phyloP scores from a whole-genome alignment of 495 filamentous ascomycete genomes.

The Corynascus novoguineensis region DNA sequence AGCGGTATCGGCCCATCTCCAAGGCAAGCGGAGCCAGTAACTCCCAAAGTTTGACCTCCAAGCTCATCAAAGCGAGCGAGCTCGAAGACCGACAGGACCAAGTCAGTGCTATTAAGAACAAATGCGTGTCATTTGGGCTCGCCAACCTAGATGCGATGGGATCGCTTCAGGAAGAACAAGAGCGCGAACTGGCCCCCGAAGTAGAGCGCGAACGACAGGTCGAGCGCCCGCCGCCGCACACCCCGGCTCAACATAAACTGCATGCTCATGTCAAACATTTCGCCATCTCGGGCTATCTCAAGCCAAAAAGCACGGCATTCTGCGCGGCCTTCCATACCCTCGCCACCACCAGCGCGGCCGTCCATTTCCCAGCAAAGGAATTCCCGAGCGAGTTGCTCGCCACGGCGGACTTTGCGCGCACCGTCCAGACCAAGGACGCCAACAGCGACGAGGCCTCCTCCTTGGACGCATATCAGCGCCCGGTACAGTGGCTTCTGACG shows the following conservation, averaged over 20 bases:
- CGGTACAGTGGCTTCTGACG: slow-evolving; percentile 57
- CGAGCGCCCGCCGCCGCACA: slow-evolving; percentile 38
- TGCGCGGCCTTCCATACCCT: slow-evolving; percentile 46
- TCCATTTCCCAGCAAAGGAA: slow-evolving; percentile 19
- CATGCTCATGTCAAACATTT: slow-evolving; percentile 42
- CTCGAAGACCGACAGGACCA: slow-evolving; percentile 33
- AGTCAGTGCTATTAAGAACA: slow-evolving; percentile 45
- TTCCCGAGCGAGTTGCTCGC: slow-evolving; percentile 45
- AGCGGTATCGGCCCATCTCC: slow-evolving; percentile 14
- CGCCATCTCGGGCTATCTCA: slow-evolving; percentile 10
- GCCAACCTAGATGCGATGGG: not conserved
- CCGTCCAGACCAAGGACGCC: slow-evolving; percentile 29
- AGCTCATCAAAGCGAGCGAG: not conserved
- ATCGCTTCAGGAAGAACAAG: slow-evolving; percentile 60
- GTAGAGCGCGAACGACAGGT: slow-evolving; percentile 54
- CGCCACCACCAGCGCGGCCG: slow-evolving; percentile 25
- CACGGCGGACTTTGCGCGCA: slow-evolving; percentile 53
- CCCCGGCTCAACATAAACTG: slow-evolving; percentile 39
- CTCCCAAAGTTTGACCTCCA: not conserved
- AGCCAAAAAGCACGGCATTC: slow-evolving; percentile 29
- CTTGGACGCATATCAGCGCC: slow-evolving; percentile 51
- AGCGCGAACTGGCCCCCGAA: slow-evolving; percentile 61
- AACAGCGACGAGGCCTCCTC: not conserved
- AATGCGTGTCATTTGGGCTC: slow-evolving; percentile 37
- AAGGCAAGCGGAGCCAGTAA: too few species aligned